A percentile compares a stretch with the other conserved stretches of the same genome.
Evolutionary conservation across 1,139 yeast species (phyloP).

Genomic region (Yamadazyma diddensiae): DNA sequence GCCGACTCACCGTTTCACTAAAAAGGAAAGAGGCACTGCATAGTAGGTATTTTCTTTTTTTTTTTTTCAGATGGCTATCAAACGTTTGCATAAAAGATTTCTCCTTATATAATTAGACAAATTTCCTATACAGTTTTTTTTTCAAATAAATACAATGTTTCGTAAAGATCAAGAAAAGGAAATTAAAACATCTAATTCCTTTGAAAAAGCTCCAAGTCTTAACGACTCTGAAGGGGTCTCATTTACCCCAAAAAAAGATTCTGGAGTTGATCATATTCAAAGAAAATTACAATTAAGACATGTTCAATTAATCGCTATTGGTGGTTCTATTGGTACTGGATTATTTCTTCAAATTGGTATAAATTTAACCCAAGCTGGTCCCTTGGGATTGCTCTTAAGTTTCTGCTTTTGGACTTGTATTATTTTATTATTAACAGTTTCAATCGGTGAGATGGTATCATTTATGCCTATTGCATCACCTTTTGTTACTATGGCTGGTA

Average conservation of each 20-base stretch:
- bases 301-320: constrained; percentile 33
- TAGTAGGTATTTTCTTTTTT: background rate
- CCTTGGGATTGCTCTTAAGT: constrained; percentile 42
- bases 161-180: constrained; percentile 1
- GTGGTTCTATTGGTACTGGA: constrained; percentile 37
- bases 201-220: constrained; percentile 1
- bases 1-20: background rate
- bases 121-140: background rate
- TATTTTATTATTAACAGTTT: constrained; percentile 59
- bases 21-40: background rate
- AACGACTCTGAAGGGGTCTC: background rate
- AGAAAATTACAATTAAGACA: constrained; percentile 21
- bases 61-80: background rate
- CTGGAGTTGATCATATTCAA: constrained; percentile 8
- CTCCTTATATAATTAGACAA: too few relatives aligned
- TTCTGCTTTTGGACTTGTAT: constrained; percentile 48
- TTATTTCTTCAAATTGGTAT: constrained; percentile 33
- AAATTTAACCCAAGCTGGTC: constrained; percentile 46
- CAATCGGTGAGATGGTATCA: constrained; percentile 82
- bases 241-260: background rate
- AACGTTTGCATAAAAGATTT: background rate
- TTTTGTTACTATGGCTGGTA: constrained; percentile 52
- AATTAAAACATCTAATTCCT: background rate
- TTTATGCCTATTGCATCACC: constrained; percentile 72
- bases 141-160: background rate